These are phyloP conservation scores for Pseudofabraea citricarpa DNA, from an alignment of 2,329 filamentous ascomycete species.

Conservation along the genomic window DNA sequence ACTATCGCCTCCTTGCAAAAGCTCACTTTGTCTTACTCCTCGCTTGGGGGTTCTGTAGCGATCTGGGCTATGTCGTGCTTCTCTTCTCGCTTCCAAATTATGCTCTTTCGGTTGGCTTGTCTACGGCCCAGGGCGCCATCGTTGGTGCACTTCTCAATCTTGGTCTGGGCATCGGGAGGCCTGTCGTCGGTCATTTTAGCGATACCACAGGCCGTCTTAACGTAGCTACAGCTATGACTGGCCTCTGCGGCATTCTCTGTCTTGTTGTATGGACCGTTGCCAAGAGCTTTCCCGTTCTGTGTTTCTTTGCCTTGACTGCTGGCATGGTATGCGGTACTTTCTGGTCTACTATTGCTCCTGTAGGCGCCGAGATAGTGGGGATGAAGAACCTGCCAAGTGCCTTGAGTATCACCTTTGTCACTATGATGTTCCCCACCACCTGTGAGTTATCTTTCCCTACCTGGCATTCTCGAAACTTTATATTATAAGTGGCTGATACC, in stretches of 20 bases:
- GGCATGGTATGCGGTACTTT: slow-evolving; percentile 64
- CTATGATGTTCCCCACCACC: neutral
- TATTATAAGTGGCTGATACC: slow-evolving; percentile 31
- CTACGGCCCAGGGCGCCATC: slow-evolving; percentile 58
- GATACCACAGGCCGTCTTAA: slow-evolving; percentile 23
- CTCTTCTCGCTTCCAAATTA: slow-evolving; percentile 57
- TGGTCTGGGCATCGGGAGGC: slow-evolving; percentile 59
- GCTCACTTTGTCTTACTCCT: slow-evolving; percentile 60
- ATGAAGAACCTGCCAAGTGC: slow-evolving; percentile 60
- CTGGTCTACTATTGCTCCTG: slow-evolving; percentile 62
- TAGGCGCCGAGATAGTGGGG: slow-evolving; percentile 68
- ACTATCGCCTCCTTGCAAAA: slow-evolving; percentile 52
- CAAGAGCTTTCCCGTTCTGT: slow-evolving; percentile 29
- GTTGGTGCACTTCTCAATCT: slow-evolving; percentile 68
- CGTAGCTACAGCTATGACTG: neutral
- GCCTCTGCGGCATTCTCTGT: neutral
- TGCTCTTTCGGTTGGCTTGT: slow-evolving; percentile 59
- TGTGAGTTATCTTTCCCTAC: neutral
- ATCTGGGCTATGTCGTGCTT: neutral
- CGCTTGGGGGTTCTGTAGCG: neutral
- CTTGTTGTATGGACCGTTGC: neutral
- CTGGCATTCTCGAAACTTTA: too few species aligned
- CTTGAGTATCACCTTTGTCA: slow-evolving; percentile 31
- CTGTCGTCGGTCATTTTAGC: slow-evolving; percentile 61
- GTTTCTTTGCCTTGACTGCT: slow-evolving; percentile 59